Evolutionary conservation across 2,329 filamentous ascomycete genomes (phyloP).

Genomic region (Dryadomyces quercivorus): DNA sequence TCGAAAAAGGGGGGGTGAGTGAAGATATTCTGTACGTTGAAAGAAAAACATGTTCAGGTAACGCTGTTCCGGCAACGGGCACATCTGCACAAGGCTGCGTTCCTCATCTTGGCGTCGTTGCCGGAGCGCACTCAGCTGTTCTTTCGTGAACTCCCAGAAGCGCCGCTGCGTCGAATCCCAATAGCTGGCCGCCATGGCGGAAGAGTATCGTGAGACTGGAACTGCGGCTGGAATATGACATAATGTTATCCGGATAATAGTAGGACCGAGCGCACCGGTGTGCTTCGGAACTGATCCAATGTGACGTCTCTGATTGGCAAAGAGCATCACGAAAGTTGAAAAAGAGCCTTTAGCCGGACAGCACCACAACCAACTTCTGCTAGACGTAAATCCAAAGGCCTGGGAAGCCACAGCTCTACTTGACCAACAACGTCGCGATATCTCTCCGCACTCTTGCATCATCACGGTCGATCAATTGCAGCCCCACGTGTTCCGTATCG

Average conservation of each 20-base stretch:
- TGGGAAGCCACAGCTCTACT: neutral
- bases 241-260: neutral
- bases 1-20: neutral
- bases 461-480: neutral
- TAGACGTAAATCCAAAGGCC: neutral
- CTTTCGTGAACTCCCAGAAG: slow-evolving; percentile 82
- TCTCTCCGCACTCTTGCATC: neutral
- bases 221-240: neutral
- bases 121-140: slow-evolving; percentile 64
- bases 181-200: slow-evolving; percentile 79
- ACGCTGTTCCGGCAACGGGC: slow-evolving; percentile 68
- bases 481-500: neutral
- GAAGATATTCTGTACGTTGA: slow-evolving; percentile 48
- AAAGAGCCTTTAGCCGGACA: neutral
- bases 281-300: neutral
- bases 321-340: neutral
- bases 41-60: slow-evolving; percentile 88
- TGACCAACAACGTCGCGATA: no score
- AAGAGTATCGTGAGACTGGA: neutral
- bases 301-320: neutral
- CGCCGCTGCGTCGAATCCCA: slow-evolving; percentile 90
- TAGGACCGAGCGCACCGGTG: neutral
- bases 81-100: slow-evolving; percentile 60
- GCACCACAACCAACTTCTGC: slow-evolving; percentile 1
- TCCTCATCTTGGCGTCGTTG: slow-evolving; percentile 68